Base-by-base conservation (phyloP, 2,329 filamentous ascomycete genomes). In the Eutypella sp. region DNA sequence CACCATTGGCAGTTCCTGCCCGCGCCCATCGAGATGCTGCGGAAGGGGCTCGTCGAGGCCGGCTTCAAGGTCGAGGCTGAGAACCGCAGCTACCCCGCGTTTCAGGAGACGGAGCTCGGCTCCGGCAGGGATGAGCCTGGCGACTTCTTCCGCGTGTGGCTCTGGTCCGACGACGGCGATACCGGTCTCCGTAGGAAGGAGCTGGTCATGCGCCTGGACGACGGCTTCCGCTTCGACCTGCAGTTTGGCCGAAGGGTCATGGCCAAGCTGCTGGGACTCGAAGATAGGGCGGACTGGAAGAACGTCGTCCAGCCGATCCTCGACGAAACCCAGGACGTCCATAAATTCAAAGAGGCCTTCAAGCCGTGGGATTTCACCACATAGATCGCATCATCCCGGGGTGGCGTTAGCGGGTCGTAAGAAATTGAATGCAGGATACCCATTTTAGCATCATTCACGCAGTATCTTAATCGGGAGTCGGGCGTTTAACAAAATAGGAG, bases 1-100 rank as follows among this genome's bases (percentile, higher is more conserved):
- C 77, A 85, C 1, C 92, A 97, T 61, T 96, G 91, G 93, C 95
- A 99, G 67, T 86, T 95, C 55, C 71, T 97, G 24, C 89, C 93
- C 1, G 73, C 95, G 1, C 79, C 86, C 0, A 72, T 78, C 0
- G 75, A 85, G 9, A 70, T 89, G 38, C 78, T 96, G 42, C 71
- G 69, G 18, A 81, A 82, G 40, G 87, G 87, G 0, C 73, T 95
- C 1, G 87, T 95, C 0, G 89, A 96, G 63, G 89, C 87, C 0
- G 92, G 85, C 0, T 96, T 99, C 70, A 84, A 85, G 44, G 87
- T 95, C 1, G 83, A 96, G 61, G 90, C 89, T 0, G 87, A 95
- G 63, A 95, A 95, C 55, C 62, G 73, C 40, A 65, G 72, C 46
- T 77, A 79, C 46, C 79, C 81, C 0, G 55, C 67, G 31, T 76